phyloP scores from a whole-genome alignment of 2,329 filamentous ascomycete species.

The Ophiocordyceps camponoti-floridani region DNA sequence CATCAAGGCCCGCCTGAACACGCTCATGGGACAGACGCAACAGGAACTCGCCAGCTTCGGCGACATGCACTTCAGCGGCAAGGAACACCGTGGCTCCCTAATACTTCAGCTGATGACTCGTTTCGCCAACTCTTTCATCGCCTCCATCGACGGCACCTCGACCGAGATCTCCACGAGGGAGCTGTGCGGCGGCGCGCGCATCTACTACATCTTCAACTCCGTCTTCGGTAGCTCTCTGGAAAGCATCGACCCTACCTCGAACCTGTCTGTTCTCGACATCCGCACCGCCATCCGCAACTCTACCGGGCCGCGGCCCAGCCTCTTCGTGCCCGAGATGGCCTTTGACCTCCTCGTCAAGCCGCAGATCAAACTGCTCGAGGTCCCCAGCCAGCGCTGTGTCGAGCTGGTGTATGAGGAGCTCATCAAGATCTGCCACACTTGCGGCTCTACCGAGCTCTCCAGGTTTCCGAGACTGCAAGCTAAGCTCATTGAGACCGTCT shows the following conservation, averaged over 20 bases:
- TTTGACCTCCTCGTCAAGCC: slow-evolving; percentile 97
- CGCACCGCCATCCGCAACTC: slow-evolving; percentile 96
- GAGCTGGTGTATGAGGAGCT: slow-evolving; percentile 97
- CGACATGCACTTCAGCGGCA: slow-evolving; percentile 92
- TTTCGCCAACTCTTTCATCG: slow-evolving; percentile 94
- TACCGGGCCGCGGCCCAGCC: slow-evolving; percentile 81
- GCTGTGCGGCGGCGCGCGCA: slow-evolving; percentile 80
- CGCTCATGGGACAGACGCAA: slow-evolving; percentile 98
- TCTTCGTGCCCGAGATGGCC: slow-evolving; percentile 94
- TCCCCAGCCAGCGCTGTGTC: slow-evolving; percentile 88
- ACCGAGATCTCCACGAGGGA: slow-evolving; percentile 98
- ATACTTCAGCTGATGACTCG: slow-evolving; percentile 96
- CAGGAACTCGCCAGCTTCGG: slow-evolving; percentile 96
- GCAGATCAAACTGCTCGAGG: slow-evolving; percentile 91
- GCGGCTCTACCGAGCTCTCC: slow-evolving; percentile 83
- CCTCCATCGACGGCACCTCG: slow-evolving; percentile 95
- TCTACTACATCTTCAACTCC: slow-evolving; percentile 99
- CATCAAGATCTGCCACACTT: slow-evolving; percentile 98
- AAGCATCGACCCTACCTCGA: slow-evolving; percentile 88
- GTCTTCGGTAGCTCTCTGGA: slow-evolving; percentile 95
- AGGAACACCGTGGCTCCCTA: slow-evolving; percentile 86
- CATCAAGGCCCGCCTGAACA: slow-evolving; percentile 95
- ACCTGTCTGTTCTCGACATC: slow-evolving; percentile 87
- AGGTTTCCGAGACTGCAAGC: slow-evolving; percentile 85
- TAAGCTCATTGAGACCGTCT: slow-evolving; percentile 96